These are phyloP conservation scores for Cairneyella variabilis DNA, from an alignment of 495 filamentous ascomycete species.

Conservation along the genomic window DNA sequence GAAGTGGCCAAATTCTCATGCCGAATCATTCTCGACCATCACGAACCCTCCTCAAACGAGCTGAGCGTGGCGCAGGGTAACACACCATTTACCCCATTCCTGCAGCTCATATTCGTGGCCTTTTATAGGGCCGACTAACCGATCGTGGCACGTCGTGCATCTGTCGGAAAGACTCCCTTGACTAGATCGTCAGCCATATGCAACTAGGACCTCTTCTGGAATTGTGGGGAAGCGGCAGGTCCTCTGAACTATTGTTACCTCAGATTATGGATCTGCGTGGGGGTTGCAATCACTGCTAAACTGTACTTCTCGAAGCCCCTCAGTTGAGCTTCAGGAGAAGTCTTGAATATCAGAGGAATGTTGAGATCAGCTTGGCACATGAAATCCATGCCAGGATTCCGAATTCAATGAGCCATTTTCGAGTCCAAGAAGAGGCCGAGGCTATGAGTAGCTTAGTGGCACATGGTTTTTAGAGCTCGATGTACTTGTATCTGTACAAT, in stretches of 20 bases:
- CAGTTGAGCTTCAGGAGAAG: too few species aligned
- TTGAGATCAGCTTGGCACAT: neutral
- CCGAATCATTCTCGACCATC: neutral
- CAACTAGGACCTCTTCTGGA: constrained; percentile 1
- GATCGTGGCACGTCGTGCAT: constrained; percentile 2
- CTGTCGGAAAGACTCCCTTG: constrained; percentile 4
- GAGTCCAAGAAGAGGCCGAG: too few species aligned
- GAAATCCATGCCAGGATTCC: neutral
- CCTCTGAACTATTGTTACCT: neutral
- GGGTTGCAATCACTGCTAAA: neutral
- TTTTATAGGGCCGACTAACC: constrained; percentile 10
- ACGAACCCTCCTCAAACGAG: neutral
- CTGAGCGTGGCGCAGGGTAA: neutral
- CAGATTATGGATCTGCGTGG: neutral
- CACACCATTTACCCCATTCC: neutral
- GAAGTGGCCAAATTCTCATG: neutral
- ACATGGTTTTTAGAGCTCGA: too few species aligned
- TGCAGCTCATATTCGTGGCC: constrained; percentile 9
- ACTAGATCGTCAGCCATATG: constrained; percentile 11
- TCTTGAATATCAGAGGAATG: too few species aligned
- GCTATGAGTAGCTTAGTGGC: neutral
- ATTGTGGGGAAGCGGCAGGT: constrained; percentile 7
- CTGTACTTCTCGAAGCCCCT: neutral
- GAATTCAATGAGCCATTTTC: too few species aligned
- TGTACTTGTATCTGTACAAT: too few species aligned